phyloP scores from a whole-genome alignment of 805 yeast species.

The Suhomyces kilbournensis region DNA sequence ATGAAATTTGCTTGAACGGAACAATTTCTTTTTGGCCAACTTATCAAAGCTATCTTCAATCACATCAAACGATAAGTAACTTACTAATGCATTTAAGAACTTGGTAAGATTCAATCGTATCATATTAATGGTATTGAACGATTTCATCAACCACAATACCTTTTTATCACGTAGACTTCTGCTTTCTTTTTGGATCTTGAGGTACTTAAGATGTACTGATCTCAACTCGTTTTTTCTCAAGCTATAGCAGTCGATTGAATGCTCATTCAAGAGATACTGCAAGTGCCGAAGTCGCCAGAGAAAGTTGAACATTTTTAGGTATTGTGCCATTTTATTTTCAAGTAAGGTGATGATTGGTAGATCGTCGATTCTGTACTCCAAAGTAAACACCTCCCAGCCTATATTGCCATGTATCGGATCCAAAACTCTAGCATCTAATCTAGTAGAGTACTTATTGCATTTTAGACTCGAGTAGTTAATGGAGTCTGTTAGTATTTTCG shows the following conservation, averaged over 20 bases:
- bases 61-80: constrained; percentile 44
- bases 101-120: constrained; percentile 39
- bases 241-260: constrained; percentile 24
- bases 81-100: constrained; percentile 40
- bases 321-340: constrained; percentile 33
- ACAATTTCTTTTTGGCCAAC: constrained; percentile 21
- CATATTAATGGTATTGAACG: constrained; percentile 34
- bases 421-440: constrained; percentile 80
- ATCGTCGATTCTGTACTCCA: constrained; percentile 64
- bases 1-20: constrained; percentile 11
- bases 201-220: constrained; percentile 6
- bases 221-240: constrained; percentile 26
- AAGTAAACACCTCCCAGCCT: constrained; percentile 92
- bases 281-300: constrained; percentile 75
- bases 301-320: constrained; percentile 79
- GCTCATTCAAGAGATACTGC: constrained; percentile 45
- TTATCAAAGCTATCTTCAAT: constrained; percentile 40
- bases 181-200: constrained; percentile 18
- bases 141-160: constrained; percentile 27
- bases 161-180: constrained; percentile 28
- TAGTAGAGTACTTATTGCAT: constrained; percentile 39
- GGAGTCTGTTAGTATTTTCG: constrained; percentile 63
- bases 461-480: constrained; percentile 52
- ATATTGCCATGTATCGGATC: constrained; percentile 66
- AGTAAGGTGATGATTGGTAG: constrained; percentile 49